Percentiles rank a stretch among this genome's conserved stretches.
phyloP scores from a whole-genome alignment of 495 filamentous ascomycete species.

The Talaromyces adpressus region DNA sequence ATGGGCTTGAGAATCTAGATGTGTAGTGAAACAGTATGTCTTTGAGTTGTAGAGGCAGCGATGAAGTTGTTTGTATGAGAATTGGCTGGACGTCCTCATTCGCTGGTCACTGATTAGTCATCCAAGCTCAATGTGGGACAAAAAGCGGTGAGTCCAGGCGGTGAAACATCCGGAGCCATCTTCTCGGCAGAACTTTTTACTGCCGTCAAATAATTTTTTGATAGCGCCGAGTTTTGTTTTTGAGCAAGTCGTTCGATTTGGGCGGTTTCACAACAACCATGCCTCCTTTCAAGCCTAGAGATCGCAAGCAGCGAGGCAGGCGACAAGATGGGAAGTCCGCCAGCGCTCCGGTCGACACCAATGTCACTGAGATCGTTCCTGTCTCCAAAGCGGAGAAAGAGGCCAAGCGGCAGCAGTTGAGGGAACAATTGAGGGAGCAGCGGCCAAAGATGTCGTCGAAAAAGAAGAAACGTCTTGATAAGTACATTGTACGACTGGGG shows the following conservation, averaged over 20 bases:
- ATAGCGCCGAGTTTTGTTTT: not conserved
- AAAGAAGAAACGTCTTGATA: slow-evolving; percentile 91
- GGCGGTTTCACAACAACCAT: slow-evolving; percentile 30
- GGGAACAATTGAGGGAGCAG: slow-evolving; percentile 50
- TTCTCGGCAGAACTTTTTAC: slow-evolving; percentile 6
- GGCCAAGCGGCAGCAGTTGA: slow-evolving; percentile 59
- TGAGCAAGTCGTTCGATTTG: not conserved
- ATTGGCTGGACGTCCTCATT: not conserved
- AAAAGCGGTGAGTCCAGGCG: slow-evolving; percentile 6
- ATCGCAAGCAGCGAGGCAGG: slow-evolving; percentile 65
- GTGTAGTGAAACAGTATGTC: not conserved
- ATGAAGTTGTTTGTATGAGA: not conserved
- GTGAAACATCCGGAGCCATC: not conserved
- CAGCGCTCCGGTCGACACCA: slow-evolving; percentile 50
- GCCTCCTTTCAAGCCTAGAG: slow-evolving; percentile 71
- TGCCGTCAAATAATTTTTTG: slow-evolving; percentile 7
- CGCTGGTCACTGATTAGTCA: not conserved
- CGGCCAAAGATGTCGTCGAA: slow-evolving; percentile 76
- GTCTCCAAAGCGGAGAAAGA: slow-evolving; percentile 60
- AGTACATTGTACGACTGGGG: slow-evolving; percentile 67
- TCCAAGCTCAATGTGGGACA: not conserved
- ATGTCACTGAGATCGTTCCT: slow-evolving; percentile 64
- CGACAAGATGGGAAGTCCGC: slow-evolving; percentile 26
- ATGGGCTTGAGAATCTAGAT: not conserved
- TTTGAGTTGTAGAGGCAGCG: not conserved